Conservation (phyloP, 1,284 basidiomycete genomes). For the Ustilago lituana region DNA sequence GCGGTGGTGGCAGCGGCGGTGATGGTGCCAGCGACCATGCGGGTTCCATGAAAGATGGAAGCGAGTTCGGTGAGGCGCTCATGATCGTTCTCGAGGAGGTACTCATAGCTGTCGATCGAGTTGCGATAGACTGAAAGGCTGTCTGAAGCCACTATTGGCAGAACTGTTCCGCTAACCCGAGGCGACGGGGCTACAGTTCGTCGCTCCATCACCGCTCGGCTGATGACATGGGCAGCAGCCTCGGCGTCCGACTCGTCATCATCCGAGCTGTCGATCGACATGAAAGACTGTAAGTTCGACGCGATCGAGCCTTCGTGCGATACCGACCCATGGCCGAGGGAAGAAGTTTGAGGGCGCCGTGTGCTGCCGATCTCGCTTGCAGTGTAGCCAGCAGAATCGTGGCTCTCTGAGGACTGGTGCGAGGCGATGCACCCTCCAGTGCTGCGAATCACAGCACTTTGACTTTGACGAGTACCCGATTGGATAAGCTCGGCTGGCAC, state of each 20-base stretch:
- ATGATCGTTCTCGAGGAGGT: slow-evolving; percentile 24
- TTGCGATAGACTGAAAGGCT: slow-evolving; percentile 22
- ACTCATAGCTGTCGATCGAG: slow-evolving; percentile 42
- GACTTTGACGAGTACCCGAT: slow-evolving; percentile 2
- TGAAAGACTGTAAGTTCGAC: slow-evolving; percentile 35
- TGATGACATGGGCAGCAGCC: neutral
- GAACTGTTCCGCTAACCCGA: neutral
- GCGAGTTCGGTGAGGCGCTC: slow-evolving; percentile 31
- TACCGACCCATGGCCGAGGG: slow-evolving; percentile 11
- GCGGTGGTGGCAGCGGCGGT: neutral
- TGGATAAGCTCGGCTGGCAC: slow-evolving; percentile 45
- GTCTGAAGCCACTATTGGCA: slow-evolving; percentile 4
- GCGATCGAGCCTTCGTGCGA: slow-evolving; percentile 19
- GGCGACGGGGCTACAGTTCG: slow-evolving; percentile 7
- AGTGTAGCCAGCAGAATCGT: slow-evolving; percentile 7
- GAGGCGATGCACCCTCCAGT: slow-evolving; percentile 1
- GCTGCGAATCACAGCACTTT: slow-evolving; percentile 25
- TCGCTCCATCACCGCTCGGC: neutral
- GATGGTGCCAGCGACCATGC: neutral
- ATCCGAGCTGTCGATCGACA: slow-evolving; percentile 51
- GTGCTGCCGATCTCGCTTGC: slow-evolving; percentile 5
- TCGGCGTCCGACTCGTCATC: slow-evolving; percentile 26
- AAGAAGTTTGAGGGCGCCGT: slow-evolving; percentile 4
- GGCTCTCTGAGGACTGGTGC: slow-evolving; percentile 4
- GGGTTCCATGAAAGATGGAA: slow-evolving; percentile 22